These are phyloP conservation scores for Pogostemon cablin DNA, from an alignment of 257 asterid genomes.

Conservation along the genomic window DNA sequence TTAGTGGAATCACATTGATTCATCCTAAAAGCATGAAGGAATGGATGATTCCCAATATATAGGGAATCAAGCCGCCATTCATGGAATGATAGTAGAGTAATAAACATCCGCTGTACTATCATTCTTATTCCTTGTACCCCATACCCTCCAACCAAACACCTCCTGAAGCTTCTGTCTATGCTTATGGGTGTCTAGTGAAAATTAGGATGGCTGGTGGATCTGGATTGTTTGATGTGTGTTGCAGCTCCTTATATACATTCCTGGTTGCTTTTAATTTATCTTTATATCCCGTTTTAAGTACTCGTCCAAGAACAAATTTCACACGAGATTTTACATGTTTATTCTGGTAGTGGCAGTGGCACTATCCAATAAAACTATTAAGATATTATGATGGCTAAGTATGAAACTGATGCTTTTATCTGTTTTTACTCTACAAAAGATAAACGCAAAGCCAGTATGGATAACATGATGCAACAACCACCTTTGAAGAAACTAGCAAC, in stretches of 20 bases:
- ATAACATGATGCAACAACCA: constrained; percentile 72
- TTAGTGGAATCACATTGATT: too few species aligned
- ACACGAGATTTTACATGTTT: neutral
- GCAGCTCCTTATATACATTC: neutral
- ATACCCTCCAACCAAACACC: too few species aligned
- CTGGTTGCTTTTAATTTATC: neutral
- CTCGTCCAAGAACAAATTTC: neutral
- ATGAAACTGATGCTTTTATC: constrained; percentile 7
- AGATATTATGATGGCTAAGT: neutral
- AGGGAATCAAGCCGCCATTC: too few species aligned
- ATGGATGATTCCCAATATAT: too few species aligned
- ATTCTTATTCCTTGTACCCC: too few species aligned
- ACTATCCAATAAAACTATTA: constrained; percentile 1
- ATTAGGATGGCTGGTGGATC: constrained; percentile 2
- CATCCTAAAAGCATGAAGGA: too few species aligned
- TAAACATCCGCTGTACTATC: too few species aligned
- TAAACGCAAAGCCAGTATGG: constrained; percentile 77
- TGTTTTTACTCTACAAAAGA: constrained; percentile 40
- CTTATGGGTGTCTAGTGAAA: constrained; percentile 15
- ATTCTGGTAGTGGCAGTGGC: neutral
- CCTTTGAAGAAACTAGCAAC: constrained; percentile 69
- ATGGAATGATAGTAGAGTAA: too few species aligned
- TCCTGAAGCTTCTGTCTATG: neutral
- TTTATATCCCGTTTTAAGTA: neutral
- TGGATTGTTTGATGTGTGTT: neutral